Conservation (phyloP, 257 asterid species). For the Solanum tarapatanum region DNA sequence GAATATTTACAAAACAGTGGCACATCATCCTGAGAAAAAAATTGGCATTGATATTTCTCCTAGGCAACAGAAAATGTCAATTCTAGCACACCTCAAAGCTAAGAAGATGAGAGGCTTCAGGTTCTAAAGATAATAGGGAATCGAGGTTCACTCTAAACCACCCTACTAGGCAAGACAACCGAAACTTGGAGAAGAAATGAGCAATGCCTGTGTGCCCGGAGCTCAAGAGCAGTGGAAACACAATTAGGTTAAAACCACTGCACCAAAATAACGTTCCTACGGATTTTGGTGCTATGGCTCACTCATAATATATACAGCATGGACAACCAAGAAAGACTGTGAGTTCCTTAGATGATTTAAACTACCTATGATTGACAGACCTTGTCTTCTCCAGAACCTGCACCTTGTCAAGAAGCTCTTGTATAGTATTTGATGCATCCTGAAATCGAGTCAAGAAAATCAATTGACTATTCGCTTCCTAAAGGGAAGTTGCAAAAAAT, state of each 20-base stretch:
- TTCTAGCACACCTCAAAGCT: neutral
- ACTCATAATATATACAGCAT: neutral
- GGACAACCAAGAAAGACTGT: neutral
- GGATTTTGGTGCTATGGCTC: neutral
- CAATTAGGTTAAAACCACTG: neutral
- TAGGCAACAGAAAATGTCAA: neutral
- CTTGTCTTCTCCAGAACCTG: slow-evolving; percentile 16
- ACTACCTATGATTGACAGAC: slow-evolving; percentile 8
- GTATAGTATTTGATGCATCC: slow-evolving; percentile 61
- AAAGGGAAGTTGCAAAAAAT: neutral
- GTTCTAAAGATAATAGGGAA: neutral
- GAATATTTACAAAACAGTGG: neutral
- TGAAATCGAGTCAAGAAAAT: slow-evolving; percentile 5
- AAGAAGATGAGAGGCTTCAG: neutral
- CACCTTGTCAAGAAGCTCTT: slow-evolving; percentile 49
- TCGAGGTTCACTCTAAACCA: neutral
- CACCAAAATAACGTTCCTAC: neutral
- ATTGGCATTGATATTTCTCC: neutral
- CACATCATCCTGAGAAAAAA: neutral
- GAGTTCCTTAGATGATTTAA: neutral
- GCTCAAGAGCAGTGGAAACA: neutral
- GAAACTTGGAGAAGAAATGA: neutral
- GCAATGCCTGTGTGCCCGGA: neutral
- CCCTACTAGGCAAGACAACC: neutral
- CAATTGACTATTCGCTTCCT: neutral